Conservation (phyloP, 148 eudicot species). For the Suaeda aralocaspica region DNA sequence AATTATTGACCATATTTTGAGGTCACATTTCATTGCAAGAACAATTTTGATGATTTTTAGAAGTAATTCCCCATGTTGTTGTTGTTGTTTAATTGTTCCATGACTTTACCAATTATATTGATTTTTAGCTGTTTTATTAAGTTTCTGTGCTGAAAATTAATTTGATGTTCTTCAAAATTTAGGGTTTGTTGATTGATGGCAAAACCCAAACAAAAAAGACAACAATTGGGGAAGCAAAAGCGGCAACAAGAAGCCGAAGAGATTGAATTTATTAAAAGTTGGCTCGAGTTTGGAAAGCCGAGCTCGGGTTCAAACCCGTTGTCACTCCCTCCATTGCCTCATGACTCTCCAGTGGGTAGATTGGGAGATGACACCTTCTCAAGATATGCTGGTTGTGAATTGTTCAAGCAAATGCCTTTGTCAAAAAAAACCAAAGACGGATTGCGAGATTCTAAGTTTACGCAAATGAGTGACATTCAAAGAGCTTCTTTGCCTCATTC, state of each 20-base stretch:
- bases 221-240: conserved; percentile 35
- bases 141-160: background rate
- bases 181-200: conserved; percentile 33
- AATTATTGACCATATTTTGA: no score
- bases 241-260: conserved; percentile 53
- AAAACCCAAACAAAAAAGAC: conserved; percentile 39
- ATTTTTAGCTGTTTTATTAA: background rate
- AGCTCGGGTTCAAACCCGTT: conserved; percentile 73
- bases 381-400: conserved; percentile 48
- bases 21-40: no score
- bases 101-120: no score
- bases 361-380: conserved; percentile 53
- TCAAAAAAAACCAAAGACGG: conserved; percentile 80
- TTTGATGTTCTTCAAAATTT: background rate
- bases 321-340: conserved; percentile 47
- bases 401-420: conserved; percentile 68
- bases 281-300: conserved; percentile 66
- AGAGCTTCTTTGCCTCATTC: conserved; percentile 90
- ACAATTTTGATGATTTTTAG: no score
- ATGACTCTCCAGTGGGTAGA: conserved; percentile 45
- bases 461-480: conserved; percentile 78
- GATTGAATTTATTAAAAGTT: conserved; percentile 55
- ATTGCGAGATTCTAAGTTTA: conserved; percentile 35
- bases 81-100: no score
- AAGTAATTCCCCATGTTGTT: no score